phyloP scores from a whole-genome alignment of 805 yeast genomes.

The Hanseniaspora lachancei region DNA sequence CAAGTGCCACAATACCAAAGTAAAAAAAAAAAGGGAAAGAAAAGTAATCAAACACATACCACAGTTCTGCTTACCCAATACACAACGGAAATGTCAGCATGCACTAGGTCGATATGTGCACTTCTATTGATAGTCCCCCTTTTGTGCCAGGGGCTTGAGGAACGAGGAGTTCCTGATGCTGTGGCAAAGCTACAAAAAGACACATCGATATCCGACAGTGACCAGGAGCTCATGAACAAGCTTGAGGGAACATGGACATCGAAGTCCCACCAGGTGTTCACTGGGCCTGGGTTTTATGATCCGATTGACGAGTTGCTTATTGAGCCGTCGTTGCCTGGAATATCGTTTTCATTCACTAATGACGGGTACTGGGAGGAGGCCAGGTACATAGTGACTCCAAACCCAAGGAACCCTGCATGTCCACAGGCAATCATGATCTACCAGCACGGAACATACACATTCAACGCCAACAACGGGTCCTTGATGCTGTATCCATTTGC shows the following conservation, averaged over 20 bases:
- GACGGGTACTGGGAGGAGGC: conserved; percentile 93
- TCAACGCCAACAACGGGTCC: conserved; percentile 47
- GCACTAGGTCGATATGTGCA: no score
- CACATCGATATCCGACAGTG: not conserved
- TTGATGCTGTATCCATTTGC: conserved; percentile 56
- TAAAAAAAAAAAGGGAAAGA: not conserved
- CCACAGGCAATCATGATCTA: conserved; percentile 68
- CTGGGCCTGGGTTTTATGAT: conserved; percentile 93
- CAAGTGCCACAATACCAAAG: no score
- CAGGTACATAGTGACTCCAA: conserved; percentile 58
- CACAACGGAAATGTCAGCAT: not conserved
- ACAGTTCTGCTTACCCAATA: no score
- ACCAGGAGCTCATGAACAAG: conserved; percentile 13
- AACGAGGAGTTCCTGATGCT: not conserved
- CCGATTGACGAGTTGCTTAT: conserved; percentile 89
- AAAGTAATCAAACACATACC: not conserved
- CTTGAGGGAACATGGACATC: conserved; percentile 91
- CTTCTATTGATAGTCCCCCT: no score
- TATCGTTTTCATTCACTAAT: conserved; percentile 79
- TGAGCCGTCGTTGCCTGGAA: conserved; percentile 93
- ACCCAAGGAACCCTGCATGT: conserved; percentile 65
- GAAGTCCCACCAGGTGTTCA: conserved; percentile 83
- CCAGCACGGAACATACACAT: conserved; percentile 78
- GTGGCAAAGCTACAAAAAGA: not conserved
- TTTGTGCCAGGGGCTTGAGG: not conserved